Evolutionary conservation across 371 early-diverging fungal species (phyloP), one percentile per base, ranked within the genome.

Genomic region (Gilbertella persicaria): DNA sequence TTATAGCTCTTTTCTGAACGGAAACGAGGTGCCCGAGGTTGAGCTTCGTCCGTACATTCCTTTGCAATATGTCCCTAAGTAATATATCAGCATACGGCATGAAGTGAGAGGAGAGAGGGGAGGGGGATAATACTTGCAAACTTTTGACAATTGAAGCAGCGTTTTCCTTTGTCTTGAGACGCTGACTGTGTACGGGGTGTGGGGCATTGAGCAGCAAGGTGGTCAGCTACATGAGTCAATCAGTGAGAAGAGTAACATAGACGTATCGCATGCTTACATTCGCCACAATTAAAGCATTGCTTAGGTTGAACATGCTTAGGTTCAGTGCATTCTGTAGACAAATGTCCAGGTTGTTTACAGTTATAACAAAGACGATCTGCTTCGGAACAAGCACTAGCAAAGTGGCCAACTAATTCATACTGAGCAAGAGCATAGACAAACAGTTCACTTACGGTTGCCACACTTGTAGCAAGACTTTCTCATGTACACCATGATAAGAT

Each of bases 41-140:
- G 62, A 44, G 72, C 5, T 63, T 69, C 36, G 53, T 50, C 49
- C 56, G 74, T 43, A 51, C 86, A 86, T 36, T 80, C 59, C 44
- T 82, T 79, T 41, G 86, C 83, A 44, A 86, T 62, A 52, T 86
- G 86, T 38, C 86, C 84, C 85, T 84, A 62, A 12, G 29, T 35
- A 33, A 44, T 55, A n/a, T 13, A 44, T 3, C n/a, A n/a, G n/a
- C n/a, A n/a, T n/a, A n/a, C n/a, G n/a, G n/a, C n/a, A n/a, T n/a
- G n/a, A n/a, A n/a, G n/a, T n/a, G n/a, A n/a, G n/a, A n/a, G n/a
- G n/a, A n/a, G n/a, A n/a, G n/a, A n/a, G n/a, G n/a, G n/a, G n/a
- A n/a, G n/a, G n/a, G n/a, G n/a, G n/a, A n/a, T n/a, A n/a, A n/a
- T n/a, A 5, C 74, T 70, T 80, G 82, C 84, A 62, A 66, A 58